These are phyloP conservation scores for Nannochloris sp. DNA, from an alignment of 139 green algal genomes.

Conservation along the genomic window DNA sequence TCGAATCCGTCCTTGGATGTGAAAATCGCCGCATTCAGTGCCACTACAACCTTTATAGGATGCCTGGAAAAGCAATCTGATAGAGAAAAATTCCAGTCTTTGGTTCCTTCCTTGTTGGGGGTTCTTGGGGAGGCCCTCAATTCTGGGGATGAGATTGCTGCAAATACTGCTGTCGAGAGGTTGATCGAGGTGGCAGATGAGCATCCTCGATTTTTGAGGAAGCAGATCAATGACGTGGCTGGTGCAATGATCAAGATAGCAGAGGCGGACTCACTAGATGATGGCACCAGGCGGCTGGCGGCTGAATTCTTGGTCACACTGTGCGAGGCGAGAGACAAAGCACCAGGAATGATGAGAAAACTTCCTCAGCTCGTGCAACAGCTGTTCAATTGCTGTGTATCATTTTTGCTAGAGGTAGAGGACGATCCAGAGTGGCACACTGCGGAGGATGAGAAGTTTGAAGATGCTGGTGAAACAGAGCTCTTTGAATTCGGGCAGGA, in stretches of 20 bases:
- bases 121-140: constrained; percentile 55
- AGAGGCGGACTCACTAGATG: constrained; percentile 38
- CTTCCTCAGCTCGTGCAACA: constrained; percentile 70
- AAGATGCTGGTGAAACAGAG: constrained; percentile 67
- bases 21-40: constrained; percentile 60
- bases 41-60: constrained; percentile 62
- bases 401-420: constrained; percentile 92
- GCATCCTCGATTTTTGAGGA: constrained; percentile 85
- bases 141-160: constrained; percentile 51
- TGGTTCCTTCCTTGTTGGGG: constrained; percentile 75
- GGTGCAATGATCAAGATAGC: constrained; percentile 72
- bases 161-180: constrained; percentile 82
- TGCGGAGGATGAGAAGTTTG: constrained; percentile 51
- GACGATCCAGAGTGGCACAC: constrained; percentile 79
- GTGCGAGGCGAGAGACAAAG: constrained; percentile 84
- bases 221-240: constrained; percentile 69
- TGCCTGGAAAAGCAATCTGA: constrained; percentile 55
- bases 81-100: constrained; percentile 59
- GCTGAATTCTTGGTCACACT: constrained; percentile 93
- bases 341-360: constrained; percentile 90
- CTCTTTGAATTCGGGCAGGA: constrained; percentile 77
- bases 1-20: constrained; percentile 34
- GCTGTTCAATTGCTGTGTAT: constrained; percentile 77
- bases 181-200: constrained; percentile 89
- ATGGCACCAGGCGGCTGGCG: constrained; percentile 62